Conservation (phyloP, 148 eudicot genomes). For the Talinum fruticosum region DNA sequence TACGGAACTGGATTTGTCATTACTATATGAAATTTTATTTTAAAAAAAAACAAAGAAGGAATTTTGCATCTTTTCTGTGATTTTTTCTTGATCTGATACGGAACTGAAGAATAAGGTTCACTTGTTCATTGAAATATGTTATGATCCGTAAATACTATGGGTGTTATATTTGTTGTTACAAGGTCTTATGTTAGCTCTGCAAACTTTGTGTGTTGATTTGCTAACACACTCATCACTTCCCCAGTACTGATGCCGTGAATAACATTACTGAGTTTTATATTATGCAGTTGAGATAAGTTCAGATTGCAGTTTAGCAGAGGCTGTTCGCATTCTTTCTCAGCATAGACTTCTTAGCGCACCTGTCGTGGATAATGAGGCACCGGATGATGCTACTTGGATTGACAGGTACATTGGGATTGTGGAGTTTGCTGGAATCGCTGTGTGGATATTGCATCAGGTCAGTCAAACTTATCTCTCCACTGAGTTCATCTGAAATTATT, state of each 20-base stretch:
- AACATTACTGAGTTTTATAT: conserved; percentile 5
- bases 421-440: conserved; percentile 94
- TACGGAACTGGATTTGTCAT: too few relatives aligned
- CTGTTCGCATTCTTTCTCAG: conserved; percentile 69
- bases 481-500: neutral
- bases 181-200: neutral
- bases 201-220: neutral
- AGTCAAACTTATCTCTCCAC: conserved; percentile 5
- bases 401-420: conserved; percentile 88
- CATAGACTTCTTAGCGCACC: conserved; percentile 85
- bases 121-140: too few relatives aligned
- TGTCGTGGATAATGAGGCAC: conserved; percentile 77
- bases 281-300: conserved; percentile 76
- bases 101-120: neutral
- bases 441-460: conserved; percentile 95
- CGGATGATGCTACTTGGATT: conserved; percentile 82
- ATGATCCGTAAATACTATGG: neutral
- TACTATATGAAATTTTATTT: too few relatives aligned
- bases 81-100: neutral
- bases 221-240: neutral
- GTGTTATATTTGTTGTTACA: neutral
- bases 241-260: neutral
- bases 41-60: too few relatives aligned
- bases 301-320: conserved; percentile 77
- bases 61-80: neutral